Conservation (phyloP, 2,329 filamentous ascomycete genomes). For the Ophiobolus disseminans region DNA sequence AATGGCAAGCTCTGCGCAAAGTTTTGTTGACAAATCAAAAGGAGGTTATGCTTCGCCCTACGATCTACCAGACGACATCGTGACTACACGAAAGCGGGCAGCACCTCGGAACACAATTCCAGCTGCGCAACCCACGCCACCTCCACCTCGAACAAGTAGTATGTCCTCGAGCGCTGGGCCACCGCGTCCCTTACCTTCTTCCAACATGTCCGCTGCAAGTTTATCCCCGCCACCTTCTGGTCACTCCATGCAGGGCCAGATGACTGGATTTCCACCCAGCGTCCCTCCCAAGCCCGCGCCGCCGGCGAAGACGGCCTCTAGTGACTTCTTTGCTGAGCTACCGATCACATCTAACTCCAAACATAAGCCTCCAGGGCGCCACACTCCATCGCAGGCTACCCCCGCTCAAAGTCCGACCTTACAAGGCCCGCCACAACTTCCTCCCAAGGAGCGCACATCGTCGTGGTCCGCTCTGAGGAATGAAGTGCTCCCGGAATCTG, state of each 20-base stretch:
- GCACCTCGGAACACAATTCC: slow-evolving; percentile 38
- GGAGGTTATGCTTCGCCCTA: slow-evolving; percentile 94
- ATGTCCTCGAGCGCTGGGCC: slow-evolving; percentile 46
- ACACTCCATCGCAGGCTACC: slow-evolving; percentile 45
- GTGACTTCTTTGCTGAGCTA: slow-evolving; percentile 58
- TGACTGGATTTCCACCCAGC: slow-evolving; percentile 35
- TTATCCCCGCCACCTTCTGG: slow-evolving; percentile 52
- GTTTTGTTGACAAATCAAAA: slow-evolving; percentile 89
- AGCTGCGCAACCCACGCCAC: slow-evolving; percentile 52
- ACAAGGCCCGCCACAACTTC: slow-evolving; percentile 31
- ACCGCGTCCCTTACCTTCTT: slow-evolving; percentile 31
- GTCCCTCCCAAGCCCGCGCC: slow-evolving; percentile 35
- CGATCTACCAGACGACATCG: slow-evolving; percentile 89
- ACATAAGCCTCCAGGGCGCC: slow-evolving; percentile 48
- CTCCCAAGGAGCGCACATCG: slow-evolving; percentile 43
- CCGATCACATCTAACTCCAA: slow-evolving; percentile 54
- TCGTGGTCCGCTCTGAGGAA: slow-evolving; percentile 47
- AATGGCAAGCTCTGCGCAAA: slow-evolving; percentile 68
- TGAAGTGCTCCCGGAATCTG: slow-evolving; percentile 41
- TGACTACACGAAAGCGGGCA: slow-evolving; percentile 69
- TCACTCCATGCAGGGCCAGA: slow-evolving; percentile 44
- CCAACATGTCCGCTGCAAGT: slow-evolving; percentile 43
- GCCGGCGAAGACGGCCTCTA: slow-evolving; percentile 37
- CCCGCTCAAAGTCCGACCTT: slow-evolving; percentile 33
- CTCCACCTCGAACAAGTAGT: slow-evolving; percentile 69